Conservation (phyloP, 176 grass and related monocot species). For the Oryza brachyantha region DNA sequence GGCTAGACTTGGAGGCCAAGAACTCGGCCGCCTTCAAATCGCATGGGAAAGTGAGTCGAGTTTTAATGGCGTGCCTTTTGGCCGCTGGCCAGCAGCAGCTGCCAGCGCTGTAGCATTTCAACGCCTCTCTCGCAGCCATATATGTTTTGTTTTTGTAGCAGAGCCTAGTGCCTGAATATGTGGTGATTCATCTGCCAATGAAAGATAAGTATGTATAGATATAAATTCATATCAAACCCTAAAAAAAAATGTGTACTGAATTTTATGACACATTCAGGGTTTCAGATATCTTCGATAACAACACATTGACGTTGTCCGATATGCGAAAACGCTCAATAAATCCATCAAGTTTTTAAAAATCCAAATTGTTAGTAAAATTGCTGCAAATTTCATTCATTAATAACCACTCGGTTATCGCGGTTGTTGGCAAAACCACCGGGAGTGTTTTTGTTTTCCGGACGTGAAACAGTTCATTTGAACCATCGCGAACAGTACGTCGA, state of each 20-base stretch:
- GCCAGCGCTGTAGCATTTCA: background rate
- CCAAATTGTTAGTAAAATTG: no score
- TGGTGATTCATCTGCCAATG: background rate
- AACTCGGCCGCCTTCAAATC: conserved; percentile 29
- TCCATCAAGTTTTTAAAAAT: no score
- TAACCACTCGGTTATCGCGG: no score
- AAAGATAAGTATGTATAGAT: background rate
- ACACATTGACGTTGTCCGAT: no score
- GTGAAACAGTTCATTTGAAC: background rate
- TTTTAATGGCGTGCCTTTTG: conserved; percentile 32
- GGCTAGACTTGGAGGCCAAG: conserved; percentile 15
- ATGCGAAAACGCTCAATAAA: no score
- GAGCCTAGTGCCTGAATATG: background rate
- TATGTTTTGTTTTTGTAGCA: background rate
- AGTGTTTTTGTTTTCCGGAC: no score
- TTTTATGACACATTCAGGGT: background rate
- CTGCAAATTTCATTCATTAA: background rate
- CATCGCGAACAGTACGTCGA: background rate
- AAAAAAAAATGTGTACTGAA: background rate
- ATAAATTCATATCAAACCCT: background rate
- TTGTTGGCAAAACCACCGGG: no score
- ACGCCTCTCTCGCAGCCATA: background rate
- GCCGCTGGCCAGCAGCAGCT: background rate
- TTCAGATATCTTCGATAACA: no score
- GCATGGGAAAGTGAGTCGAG: conserved; percentile 26